Percentiles rank a stretch among this genome's conserved stretches.
These are phyloP conservation scores for Lactarius vividus DNA, from an alignment of 768 basidiomycete genomes.

Conservation along the genomic window DNA sequence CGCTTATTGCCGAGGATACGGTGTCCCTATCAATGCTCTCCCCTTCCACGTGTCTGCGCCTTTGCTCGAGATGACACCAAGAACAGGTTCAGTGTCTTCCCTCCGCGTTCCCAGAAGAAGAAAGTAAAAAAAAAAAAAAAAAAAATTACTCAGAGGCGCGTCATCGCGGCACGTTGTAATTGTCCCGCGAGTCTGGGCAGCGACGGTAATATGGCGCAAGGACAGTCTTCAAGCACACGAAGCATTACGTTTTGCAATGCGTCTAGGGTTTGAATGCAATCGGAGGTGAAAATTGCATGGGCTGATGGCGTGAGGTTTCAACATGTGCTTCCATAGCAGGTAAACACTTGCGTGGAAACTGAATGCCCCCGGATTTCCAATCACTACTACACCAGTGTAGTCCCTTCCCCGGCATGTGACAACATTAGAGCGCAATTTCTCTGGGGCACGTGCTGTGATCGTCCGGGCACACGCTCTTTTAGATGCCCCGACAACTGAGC, in stretches of 20 bases:
- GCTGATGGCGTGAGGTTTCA: conserved; percentile 22
- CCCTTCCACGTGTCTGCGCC: conserved; percentile 15
- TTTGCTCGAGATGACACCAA: conserved; percentile 9
- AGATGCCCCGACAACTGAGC: conserved; percentile 5
- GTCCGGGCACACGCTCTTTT: neutral
- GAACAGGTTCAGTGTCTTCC: conserved; percentile 6
- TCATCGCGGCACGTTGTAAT: conserved; percentile 17
- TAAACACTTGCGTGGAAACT: conserved; percentile 9
- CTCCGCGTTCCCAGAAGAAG: conserved; percentile 11
- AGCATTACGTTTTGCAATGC: conserved; percentile 27
- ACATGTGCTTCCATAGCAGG: conserved; percentile 17
- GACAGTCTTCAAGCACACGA: conserved; percentile 23
- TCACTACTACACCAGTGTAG: conserved; percentile 6
- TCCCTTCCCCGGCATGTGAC: conserved; percentile 9
- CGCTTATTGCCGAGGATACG: conserved; percentile 24
- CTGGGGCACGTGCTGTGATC: conserved; percentile 8
- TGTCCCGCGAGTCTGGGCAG: conserved; percentile 16
- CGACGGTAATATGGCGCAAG: conserved; percentile 19
- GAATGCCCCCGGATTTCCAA: conserved; percentile 7
- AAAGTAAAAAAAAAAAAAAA: neutral
- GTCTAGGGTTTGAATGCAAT: conserved; percentile 23
- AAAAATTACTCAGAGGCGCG: conserved; percentile 8
- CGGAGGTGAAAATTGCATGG: conserved; percentile 26
- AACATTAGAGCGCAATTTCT: conserved; percentile 9
- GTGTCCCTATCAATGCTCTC: conserved; percentile 9